Conservation (phyloP, 768 basidiomycete species). For the Panellus pusillus region DNA sequence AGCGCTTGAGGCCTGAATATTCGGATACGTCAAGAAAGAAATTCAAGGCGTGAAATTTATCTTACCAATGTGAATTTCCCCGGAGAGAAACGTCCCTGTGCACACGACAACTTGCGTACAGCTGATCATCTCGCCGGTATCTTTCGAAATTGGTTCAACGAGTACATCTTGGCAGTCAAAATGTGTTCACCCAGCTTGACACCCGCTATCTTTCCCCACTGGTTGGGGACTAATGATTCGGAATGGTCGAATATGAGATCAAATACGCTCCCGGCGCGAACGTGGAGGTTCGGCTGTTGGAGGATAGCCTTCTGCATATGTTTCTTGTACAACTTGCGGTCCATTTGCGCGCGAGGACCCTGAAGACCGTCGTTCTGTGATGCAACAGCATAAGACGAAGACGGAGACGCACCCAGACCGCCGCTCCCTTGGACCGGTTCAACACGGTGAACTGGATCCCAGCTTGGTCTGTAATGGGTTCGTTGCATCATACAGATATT, state of each 20-base stretch:
- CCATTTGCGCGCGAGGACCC: slow-evolving; percentile 90
- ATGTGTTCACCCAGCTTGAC: slow-evolving; percentile 58
- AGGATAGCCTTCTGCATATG: slow-evolving; percentile 74
- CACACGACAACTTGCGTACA: slow-evolving; percentile 86
- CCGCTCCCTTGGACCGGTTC: slow-evolving; percentile 83
- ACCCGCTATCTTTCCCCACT: slow-evolving; percentile 60
- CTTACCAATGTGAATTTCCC: slow-evolving; percentile 86
- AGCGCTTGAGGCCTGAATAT: slow-evolving; percentile 59
- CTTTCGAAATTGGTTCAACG: slow-evolving; percentile 33
- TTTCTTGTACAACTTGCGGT: slow-evolving; percentile 78
- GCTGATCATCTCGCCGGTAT: slow-evolving; percentile 68
- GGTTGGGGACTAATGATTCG: slow-evolving; percentile 29
- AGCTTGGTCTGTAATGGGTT: slow-evolving; percentile 61
- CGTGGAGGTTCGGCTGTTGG: slow-evolving; percentile 66
- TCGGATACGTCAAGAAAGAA: not conserved
- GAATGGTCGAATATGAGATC: slow-evolving; percentile 69
- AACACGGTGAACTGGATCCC: slow-evolving; percentile 88
- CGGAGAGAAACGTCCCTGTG: slow-evolving; percentile 89
- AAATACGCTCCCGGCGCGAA: slow-evolving; percentile 74
- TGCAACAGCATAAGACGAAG: not conserved
- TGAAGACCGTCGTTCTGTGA: slow-evolving; percentile 28
- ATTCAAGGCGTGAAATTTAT: not conserved
- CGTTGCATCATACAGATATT: not conserved
- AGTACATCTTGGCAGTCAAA: not conserved
- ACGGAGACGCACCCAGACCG: slow-evolving; percentile 72